Base-by-base conservation (phyloP, 1,284 basidiomycete species). In the Moesziomyces aphidis region DNA sequence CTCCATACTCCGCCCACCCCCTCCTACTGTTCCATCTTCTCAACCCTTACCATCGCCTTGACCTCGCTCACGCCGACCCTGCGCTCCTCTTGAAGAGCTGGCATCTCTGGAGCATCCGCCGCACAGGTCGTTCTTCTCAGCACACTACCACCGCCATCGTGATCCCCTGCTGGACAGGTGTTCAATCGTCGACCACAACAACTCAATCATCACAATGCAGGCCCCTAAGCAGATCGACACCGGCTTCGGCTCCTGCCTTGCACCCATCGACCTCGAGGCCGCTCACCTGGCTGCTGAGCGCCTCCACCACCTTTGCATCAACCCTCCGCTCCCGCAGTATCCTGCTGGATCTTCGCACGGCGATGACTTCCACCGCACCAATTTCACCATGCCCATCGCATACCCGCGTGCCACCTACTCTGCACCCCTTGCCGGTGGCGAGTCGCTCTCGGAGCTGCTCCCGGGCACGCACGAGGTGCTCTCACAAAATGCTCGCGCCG, bases 401-500 rank as follows among this genome's bases (percentile, higher is more conserved):
- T 69, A 64, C 46, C 71, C 71, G n/a, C 61, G 66, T 26, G 50
- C 65, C 56, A 69, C 65, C 55, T 73, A 69, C 53, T 73, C 71
- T 34, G 52, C 45, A n/a, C 71, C 71, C 4, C 66, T 73, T 19
- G 66, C 61, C 11, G 71, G 66, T 17, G 71, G 71, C 23, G 63
- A 68, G 55, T 50, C 61, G 51, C 71, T 73, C 3, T 61, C 71
- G 7, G 71, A 73, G 47, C 50, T 69, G 46, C 55, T 68, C 13
- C 71, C 65, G 6, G 71, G 71, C 17, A 73, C 71, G 4, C 71
- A 73, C 54, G 65, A 68, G 51, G 56, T 67, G 24, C 61, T 73
- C 10, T 73, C 71, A 15, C 71, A 73, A 47, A 68, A 69, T 24
- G 51, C 71, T 19, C 69, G 59, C 19, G 69, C 69, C 6, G 69